phyloP scores from a whole-genome alignment of 2,329 filamentous ascomycete species.

The Alternaria arbusti region DNA sequence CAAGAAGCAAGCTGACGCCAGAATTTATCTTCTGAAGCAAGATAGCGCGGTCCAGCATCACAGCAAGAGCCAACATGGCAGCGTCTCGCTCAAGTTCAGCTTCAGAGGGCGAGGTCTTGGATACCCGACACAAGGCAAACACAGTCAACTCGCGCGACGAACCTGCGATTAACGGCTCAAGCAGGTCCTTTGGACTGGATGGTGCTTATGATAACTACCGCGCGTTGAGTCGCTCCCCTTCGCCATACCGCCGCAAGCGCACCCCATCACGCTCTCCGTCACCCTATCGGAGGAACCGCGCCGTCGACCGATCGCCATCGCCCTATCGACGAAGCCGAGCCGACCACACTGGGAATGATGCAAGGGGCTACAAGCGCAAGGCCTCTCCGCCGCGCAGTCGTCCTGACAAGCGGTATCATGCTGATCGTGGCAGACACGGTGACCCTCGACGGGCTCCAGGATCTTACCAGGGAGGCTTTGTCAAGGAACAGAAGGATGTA shows the following conservation, averaged over 20 bases:
- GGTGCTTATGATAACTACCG: constrained; percentile 35
- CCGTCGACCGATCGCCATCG: constrained; percentile 34
- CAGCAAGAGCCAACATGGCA: constrained; percentile 22
- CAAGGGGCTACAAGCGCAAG: constrained; percentile 46
- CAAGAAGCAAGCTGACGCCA: constrained; percentile 43
- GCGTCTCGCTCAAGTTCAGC: constrained; percentile 35
- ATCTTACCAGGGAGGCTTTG: constrained; percentile 7
- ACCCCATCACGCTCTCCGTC: constrained; percentile 36
- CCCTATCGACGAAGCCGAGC: constrained; percentile 32
- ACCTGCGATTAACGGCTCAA: constrained; percentile 43
- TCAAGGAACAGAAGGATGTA: constrained; percentile 14
- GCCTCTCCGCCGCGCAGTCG: constrained; percentile 50
- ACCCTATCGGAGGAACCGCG: constrained; percentile 34
- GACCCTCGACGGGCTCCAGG: constrained; percentile 65
- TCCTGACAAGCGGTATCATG: constrained; percentile 64
- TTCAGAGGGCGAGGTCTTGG: constrained; percentile 40
- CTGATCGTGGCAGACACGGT: constrained; percentile 50
- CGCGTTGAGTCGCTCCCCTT: constrained; percentile 39
- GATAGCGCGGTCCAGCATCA: constrained; percentile 6
- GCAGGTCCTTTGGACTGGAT: constrained; percentile 40
- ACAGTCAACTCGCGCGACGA: constrained; percentile 34
- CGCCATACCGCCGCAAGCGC: constrained; percentile 36
- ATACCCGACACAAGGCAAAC: constrained; percentile 45
- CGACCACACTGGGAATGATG: constrained; percentile 32
- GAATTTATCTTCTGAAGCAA: constrained; percentile 18